Evolutionary conservation across 257 asterid species (phyloP).

Genomic region (Coffea eugenioides): DNA sequence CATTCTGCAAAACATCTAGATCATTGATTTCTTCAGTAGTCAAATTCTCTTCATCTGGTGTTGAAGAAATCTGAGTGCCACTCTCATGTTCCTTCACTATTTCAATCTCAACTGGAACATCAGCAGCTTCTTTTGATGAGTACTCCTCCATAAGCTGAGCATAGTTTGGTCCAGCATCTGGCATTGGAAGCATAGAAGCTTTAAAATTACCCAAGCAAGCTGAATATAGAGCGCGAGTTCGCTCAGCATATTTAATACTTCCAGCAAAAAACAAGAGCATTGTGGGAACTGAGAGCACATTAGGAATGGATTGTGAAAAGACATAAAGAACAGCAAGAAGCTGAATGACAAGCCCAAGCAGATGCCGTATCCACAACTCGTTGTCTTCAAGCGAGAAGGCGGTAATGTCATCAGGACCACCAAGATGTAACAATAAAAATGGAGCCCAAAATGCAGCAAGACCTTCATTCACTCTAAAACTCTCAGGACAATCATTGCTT

Average conservation of each 20-base stretch:
- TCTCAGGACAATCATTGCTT: background rate
- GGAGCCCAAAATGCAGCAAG: slow-evolving; percentile 23
- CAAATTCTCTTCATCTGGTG: too few relatives aligned
- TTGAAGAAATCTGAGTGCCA: background rate
- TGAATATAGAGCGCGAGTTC: slow-evolving; percentile 30
- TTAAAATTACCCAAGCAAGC: slow-evolving; percentile 33
- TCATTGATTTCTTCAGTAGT: background rate
- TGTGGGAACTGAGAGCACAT: slow-evolving; percentile 37
- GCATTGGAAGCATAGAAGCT: slow-evolving; percentile 30
- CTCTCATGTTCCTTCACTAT: background rate
- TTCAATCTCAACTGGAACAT: background rate
- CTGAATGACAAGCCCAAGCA: slow-evolving; percentile 35
- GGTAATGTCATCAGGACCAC: slow-evolving; percentile 48
- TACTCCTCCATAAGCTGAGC: slow-evolving; percentile 32
- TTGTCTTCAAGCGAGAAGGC: slow-evolving; percentile 51
- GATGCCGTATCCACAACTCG: slow-evolving; percentile 38
- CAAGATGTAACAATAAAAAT: slow-evolving; percentile 19
- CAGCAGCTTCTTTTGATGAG: slow-evolving; percentile 7
- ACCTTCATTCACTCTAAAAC: background rate
- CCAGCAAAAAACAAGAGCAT: slow-evolving; percentile 29
- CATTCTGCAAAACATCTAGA: background rate
- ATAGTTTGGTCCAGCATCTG: slow-evolving; percentile 38
- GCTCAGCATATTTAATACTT: slow-evolving; percentile 38
- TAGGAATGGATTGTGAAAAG: slow-evolving; percentile 31
- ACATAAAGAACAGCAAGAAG: slow-evolving; percentile 27